Conservation (phyloP, 495 filamentous ascomycete species). For the Mycothermus thermophilus region DNA sequence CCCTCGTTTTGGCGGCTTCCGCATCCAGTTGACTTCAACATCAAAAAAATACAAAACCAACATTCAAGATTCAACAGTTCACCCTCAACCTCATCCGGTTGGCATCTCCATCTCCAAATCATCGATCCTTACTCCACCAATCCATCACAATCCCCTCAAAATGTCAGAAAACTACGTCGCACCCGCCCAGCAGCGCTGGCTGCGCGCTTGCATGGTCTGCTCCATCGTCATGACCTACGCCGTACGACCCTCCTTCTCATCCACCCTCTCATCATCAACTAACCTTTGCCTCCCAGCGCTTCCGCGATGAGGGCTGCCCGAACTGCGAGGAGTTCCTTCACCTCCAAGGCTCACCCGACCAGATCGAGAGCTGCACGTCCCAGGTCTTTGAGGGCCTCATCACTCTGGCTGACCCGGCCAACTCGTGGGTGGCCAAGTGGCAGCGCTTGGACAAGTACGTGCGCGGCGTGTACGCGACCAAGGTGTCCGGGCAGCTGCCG, state of each 20-base stretch:
- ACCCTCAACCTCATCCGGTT: too few relatives aligned
- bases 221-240: constrained; percentile 70
- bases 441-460: constrained; percentile 81
- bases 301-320: constrained; percentile 75
- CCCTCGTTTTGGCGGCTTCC: too few relatives aligned
- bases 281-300: constrained; percentile 41
- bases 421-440: constrained; percentile 88
- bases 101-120: too few relatives aligned
- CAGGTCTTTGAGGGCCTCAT: constrained; percentile 88
- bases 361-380: constrained; percentile 83
- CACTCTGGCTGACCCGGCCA: constrained; percentile 57
- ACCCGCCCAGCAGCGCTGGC: constrained; percentile 57
- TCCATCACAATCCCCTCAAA: neutral
- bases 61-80: too few relatives aligned
- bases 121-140: neutral
- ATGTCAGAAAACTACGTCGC: constrained; percentile 46
- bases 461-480: constrained; percentile 79
- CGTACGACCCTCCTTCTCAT: constrained; percentile 32
- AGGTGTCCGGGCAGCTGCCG: constrained; percentile 59
- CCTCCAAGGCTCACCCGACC: constrained; percentile 61
- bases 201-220: constrained; percentile 98
- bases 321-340: constrained; percentile 90
- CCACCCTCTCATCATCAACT: constrained; percentile 6
- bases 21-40: too few relatives aligned
- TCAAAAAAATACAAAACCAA: neutral